Base-by-base conservation (phyloP, 139 green algal species). In the Coelastrella sp. region DNA sequence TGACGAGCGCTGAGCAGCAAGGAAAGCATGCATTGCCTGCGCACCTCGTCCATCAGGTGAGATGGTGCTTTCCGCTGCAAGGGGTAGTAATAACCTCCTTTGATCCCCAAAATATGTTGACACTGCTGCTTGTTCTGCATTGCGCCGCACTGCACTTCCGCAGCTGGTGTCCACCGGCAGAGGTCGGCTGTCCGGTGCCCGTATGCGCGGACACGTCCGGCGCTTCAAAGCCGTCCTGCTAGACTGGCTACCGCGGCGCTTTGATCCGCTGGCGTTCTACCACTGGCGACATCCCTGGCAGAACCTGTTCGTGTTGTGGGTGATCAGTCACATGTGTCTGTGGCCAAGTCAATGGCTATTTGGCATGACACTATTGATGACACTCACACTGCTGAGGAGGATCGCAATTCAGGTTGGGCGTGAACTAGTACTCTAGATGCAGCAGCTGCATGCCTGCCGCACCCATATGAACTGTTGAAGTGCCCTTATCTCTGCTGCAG, bases 181-280 rank as follows among this genome's bases (percentile, higher is more conserved):
- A 19, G 41, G 40, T 23, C 40, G 15, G 2, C 25, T 75, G 40
- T 76, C 59, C 60, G 50, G 21, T 23, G 7, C 21, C 13, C 60
- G 78, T 53, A 75, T 82, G 63, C 40, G 41, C 1, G 62, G 62
- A 6, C 62, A 76, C 62, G 60, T 87, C 69, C 71, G 40, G n/a
- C 82, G 82, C 59, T 30, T 87, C 40, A 87, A 87, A 43, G 57
- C 64, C 1, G 80, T 74, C 45, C 13, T 80, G 50, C 32, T 81
- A 25, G 82, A 75, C 43, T 87, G 82, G 82, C 51, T 87, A 71
- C 82, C 82, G 2, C 69, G 41, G 17, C 69, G 82, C 2, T 7
- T 75, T 27, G 82, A 87, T 71, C 82, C 82, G 0, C 41, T 87
- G 40, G 82, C 37, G 4, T 82, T 87, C 43, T 87, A 82, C 71